Conservation (phyloP, 1,284 basidiomycete species). For the Vanrija sp. region DNA sequence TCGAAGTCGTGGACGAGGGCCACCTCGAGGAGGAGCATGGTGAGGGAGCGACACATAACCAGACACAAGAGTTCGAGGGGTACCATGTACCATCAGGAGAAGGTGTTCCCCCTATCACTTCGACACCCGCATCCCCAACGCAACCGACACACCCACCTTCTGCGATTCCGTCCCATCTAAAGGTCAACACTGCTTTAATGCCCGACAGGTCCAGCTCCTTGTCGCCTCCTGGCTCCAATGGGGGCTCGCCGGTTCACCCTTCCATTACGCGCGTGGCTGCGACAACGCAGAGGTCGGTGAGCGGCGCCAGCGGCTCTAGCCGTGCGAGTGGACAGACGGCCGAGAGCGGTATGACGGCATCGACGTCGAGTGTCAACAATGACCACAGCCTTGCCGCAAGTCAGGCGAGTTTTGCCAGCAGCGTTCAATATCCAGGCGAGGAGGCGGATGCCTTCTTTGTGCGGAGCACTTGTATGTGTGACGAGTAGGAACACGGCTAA, state of each 20-base stretch:
- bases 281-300: background rate
- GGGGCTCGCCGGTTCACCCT: slow-evolving; percentile 11
- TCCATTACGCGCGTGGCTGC: slow-evolving; percentile 8
- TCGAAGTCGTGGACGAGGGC: background rate
- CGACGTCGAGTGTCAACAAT: background rate
- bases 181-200: too few relatives aligned
- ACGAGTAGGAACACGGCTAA: background rate
- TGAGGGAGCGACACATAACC: too few relatives aligned
- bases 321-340: too few relatives aligned
- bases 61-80: too few relatives aligned
- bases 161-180: too few relatives aligned
- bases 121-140: background rate
- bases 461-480: slow-evolving; percentile 62
- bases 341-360: background rate
- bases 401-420: background rate
- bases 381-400: background rate
- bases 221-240: slow-evolving; percentile 1
- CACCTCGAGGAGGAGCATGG: background rate
- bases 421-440: slow-evolving; percentile 54
- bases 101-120: too few relatives aligned
- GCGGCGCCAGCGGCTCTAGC: too few relatives aligned
- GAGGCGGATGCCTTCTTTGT: slow-evolving; percentile 82
- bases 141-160: background rate
- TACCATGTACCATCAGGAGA: too few relatives aligned
- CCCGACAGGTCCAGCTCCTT: background rate